A percentile compares a stretch with the other conserved stretches of the same genome.
These are phyloP conservation scores for Globisporangium iwayamae DNA, from an alignment of 352 stramenopile genomes.

Conservation along the genomic window DNA sequence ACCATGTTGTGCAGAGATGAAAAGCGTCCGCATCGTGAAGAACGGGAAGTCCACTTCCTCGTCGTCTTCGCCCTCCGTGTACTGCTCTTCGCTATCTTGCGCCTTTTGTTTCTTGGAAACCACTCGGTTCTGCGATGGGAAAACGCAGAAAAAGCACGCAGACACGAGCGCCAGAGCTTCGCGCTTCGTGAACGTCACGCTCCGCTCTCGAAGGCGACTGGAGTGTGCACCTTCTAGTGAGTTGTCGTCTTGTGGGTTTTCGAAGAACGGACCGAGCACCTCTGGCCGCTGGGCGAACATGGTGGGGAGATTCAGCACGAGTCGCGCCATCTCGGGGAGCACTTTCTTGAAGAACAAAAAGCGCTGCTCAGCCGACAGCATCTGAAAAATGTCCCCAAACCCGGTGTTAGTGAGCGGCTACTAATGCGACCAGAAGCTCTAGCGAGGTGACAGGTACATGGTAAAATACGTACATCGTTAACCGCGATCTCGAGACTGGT, in stretches of 20 bases:
- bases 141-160: conserved; percentile 62
- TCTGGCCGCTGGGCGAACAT: conserved; percentile 35
- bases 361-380: conserved; percentile 33
- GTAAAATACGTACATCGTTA: conserved; percentile 22
- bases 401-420: too few species aligned
- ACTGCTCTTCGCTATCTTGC: conserved; percentile 1
- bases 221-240: neutral
- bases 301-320: conserved; percentile 48
- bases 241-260: too few species aligned
- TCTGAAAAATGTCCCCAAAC: conserved; percentile 19
- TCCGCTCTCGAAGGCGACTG: conserved; percentile 20
- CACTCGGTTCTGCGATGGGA: conserved; percentile 37
- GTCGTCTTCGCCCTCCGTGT: neutral
- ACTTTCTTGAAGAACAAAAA: conserved; percentile 36
- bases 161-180: conserved; percentile 46
- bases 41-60: conserved; percentile 41
- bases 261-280: conserved; percentile 35
- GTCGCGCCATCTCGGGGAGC: conserved; percentile 42
- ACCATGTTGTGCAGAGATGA: conserved; percentile 22
- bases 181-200: conserved; percentile 36
- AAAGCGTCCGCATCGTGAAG: conserved; percentile 48
- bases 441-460: neutral
- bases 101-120: conserved; percentile 11
- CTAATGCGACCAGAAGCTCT: neutral
- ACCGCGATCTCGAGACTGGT: conserved; percentile 40